Base-by-base conservation (phyloP, 1,284 basidiomycete species). In the Pisolithus thermaeus region DNA sequence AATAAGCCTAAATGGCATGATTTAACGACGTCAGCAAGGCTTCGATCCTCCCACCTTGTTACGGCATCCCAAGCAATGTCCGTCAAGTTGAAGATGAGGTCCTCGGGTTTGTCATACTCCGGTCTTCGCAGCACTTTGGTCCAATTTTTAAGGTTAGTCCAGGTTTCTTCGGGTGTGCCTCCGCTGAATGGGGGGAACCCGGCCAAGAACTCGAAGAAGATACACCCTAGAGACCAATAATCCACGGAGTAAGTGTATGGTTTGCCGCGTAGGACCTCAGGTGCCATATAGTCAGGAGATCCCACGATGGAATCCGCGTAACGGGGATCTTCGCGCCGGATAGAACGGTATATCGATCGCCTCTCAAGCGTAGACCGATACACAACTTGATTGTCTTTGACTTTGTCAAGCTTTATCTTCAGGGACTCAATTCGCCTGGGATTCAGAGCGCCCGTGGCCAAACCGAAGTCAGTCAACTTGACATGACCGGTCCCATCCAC, bases 91-190 rank as follows among this genome's bases (percentile, higher is more conserved):
- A 99, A 99, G 61, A 99, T 93, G 49, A 96, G 75, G 70, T 99
- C 97, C 67, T 99, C 95, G 3, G 90, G 89, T 58, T 91, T 88
- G 66, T 97, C 94, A 63, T 99, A 99, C 59, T 97, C 90, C 1
- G 97, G 97, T 56, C 97, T 73, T 20, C 89, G 78, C 4, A 99
- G 78, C 3, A 95, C 92, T 60, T 90, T 90, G 23, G 86, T 82
- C 97, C 97, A 99, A 69, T 97, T 98, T 73, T 98, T 98, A 60
- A 99, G 74, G 70, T 99, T 99, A 20, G 93, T 93, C 94, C 97
- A 99, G 0, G 97, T 99, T 72, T 99, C 97, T 62, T 99, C 96
- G 0, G 95, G 90, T 0, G 89, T 93, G 41, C 88, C 84, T 12
- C 97, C 97, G 49, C 91, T 96, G 75, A 99, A 99, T 0, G 97